Conservation (phyloP, 2,329 filamentous ascomycete species). For the Calycina marina region DNA sequence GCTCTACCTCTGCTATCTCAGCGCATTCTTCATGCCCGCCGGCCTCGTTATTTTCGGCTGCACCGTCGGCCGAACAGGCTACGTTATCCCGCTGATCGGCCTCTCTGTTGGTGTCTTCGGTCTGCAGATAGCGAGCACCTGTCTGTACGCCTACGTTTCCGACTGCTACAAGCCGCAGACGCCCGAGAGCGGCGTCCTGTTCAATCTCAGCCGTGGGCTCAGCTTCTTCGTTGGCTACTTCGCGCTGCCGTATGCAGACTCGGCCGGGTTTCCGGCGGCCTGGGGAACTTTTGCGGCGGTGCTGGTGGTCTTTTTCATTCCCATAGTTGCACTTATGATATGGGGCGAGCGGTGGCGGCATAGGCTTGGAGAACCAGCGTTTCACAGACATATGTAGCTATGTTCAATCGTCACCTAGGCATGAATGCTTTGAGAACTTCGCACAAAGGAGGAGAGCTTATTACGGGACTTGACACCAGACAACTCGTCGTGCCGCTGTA, state of each 20-base stretch:
- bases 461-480: too few species aligned
- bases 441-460: too few species aligned
- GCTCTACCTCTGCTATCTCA: constrained; percentile 16
- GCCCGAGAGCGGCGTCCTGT: constrained; percentile 16
- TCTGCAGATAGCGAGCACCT: constrained; percentile 16
- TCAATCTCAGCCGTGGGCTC: constrained; percentile 16
- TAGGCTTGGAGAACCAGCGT: constrained; percentile 10
- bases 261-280: constrained; percentile 12
- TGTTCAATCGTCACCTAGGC: too few species aligned
- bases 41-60: constrained; percentile 19
- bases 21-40: constrained; percentile 17
- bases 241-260: constrained; percentile 12
- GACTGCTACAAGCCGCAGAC: constrained; percentile 19
- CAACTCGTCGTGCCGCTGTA: too few species aligned
- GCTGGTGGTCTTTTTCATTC: constrained; percentile 14
- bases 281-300: constrained; percentile 17
- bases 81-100: constrained; percentile 15
- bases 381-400: constrained; percentile 15
- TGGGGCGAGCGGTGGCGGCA: constrained; percentile 17
- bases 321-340: constrained; percentile 14
- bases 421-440: too few species aligned
- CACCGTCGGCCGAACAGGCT: constrained; percentile 12
- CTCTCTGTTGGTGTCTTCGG: constrained; percentile 17
- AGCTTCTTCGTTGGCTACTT: constrained; percentile 19
- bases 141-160: constrained; percentile 17